Evolutionary conservation across 2,329 filamentous ascomycete genomes (phyloP), one percentile per base, ranked within the genome.

Genomic region (Blastomyces parvus): DNA sequence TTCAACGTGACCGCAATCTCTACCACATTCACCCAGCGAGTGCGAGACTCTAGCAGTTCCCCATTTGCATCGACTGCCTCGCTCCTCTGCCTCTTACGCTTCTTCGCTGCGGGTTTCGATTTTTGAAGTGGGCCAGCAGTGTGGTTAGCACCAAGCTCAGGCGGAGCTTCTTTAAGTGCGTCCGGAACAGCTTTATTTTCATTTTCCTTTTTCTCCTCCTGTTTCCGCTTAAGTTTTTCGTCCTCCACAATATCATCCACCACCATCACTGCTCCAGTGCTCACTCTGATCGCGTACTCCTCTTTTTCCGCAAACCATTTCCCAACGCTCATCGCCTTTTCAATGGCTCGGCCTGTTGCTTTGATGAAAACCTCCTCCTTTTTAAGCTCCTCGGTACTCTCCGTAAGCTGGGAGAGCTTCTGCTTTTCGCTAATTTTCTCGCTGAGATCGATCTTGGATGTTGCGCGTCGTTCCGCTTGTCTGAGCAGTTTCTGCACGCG

Each of bases 311-410:
- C 79, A 67, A 87, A 86, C 79, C 79, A 84, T 59, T 81, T 70
- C 1, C 78, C 84, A 30, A 87, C 68, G 50, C 78, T 77, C 71
- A 86, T 70, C 17, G 81, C 83, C 70, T 82, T 81, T 63, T 80
- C 76, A 66, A 87, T 85, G 46, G 84, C 84, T 60, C 81, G 78
- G 5, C 84, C 84, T 11, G 82, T 84, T 5, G 81, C 85, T 70
- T 86, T 87, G 36, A 87, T 69, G 66, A 81, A 77, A 0, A 87
- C 80, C 56, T 80, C 77, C 67, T 86, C 83, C 60, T 68, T 68
- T 8, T 67, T 67, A 44, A 78, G 68, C 55, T 71, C 68, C 42
- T 77, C 74, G 19, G 73, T 72, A 0, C 68, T 70, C 57, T 72
- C 70, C 59, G 67, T 72, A 30, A 77, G 65, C 61, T 70, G 69